Evolutionary conservation across 805 yeast species (phyloP).

Genomic region (Wickerhamiella occidentalis): DNA sequence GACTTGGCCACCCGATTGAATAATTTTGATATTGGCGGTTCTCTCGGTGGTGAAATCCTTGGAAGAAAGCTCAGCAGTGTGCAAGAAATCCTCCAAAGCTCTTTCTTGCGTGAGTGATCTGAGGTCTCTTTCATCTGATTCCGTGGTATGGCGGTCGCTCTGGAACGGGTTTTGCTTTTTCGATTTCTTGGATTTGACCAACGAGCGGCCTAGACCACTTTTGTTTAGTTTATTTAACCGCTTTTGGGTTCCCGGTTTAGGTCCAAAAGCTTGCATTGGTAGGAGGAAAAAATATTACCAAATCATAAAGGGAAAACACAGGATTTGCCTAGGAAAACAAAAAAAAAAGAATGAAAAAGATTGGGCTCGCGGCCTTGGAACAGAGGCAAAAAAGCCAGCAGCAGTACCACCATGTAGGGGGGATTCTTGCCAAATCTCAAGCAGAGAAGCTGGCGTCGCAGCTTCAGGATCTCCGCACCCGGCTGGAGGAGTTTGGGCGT

Average conservation of each 20-base stretch:
- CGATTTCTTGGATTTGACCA: conserved; percentile 54
- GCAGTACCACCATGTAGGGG: conserved; percentile 13
- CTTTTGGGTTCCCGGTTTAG: conserved; percentile 78
- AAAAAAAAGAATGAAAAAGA: conserved; percentile 9
- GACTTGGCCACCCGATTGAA: conserved; percentile 37
- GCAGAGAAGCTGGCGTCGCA: conserved; percentile 55
- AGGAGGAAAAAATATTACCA: background rate
- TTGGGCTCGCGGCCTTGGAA: conserved; percentile 16
- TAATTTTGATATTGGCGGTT: conserved; percentile 68
- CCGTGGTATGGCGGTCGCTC: conserved; percentile 69
- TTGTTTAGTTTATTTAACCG: conserved; percentile 41
- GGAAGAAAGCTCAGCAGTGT: conserved; percentile 91
- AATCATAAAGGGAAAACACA: background rate
- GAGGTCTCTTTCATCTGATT: conserved; percentile 69
- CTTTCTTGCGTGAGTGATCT: conserved; percentile 92
- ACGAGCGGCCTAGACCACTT: conserved; percentile 75
- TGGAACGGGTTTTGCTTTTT: conserved; percentile 60
- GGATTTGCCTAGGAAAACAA: too few species aligned
- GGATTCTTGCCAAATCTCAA: conserved; percentile 23
- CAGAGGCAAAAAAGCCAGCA: conserved; percentile 7
- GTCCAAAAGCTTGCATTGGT: conserved; percentile 40
- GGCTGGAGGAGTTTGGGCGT: conserved; percentile 59
- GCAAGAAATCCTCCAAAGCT: conserved; percentile 84
- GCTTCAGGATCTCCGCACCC: conserved; percentile 61
- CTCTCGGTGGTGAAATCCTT: conserved; percentile 93